Evolutionary conservation across 2,329 filamentous ascomycete species (phyloP).

Genomic region (Dendrostoma leiphaemia): DNA sequence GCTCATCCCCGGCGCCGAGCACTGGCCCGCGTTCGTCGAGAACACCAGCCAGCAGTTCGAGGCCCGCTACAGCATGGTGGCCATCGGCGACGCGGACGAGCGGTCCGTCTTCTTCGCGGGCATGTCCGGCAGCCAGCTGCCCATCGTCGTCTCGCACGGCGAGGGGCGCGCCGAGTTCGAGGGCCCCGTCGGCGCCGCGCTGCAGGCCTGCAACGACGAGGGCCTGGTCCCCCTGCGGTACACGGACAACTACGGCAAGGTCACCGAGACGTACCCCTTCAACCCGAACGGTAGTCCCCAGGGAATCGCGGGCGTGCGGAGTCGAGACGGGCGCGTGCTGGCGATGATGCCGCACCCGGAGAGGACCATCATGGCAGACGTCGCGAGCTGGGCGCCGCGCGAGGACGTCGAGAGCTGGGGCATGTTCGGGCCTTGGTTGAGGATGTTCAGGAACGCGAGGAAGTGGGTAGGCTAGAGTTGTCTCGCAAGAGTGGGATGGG

Average conservation of each 20-base stretch:
- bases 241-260: constrained; percentile 74
- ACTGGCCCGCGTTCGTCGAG: constrained; percentile 84
- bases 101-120: constrained; percentile 86
- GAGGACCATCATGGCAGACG: constrained; percentile 78
- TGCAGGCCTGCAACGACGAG: constrained; percentile 56
- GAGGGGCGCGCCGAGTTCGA: constrained; percentile 79
- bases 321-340: constrained; percentile 73
- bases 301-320: constrained; percentile 79
- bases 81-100: constrained; percentile 60
- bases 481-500: background rate
- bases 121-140: constrained; percentile 78
- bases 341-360: constrained; percentile 95
- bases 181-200: constrained; percentile 40
- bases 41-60: constrained; percentile 90
- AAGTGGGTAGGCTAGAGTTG: constrained; percentile 71
- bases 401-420: constrained; percentile 65
- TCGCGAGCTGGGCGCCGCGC: constrained; percentile 69
- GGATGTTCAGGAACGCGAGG: constrained; percentile 84
- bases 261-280: constrained; percentile 80
- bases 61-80: constrained; percentile 78
- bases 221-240: constrained; percentile 79
- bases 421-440: constrained; percentile 79
- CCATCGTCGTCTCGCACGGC: constrained; percentile 86
- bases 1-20: constrained; percentile 78
- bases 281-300: constrained; percentile 84